phyloP scores from a whole-genome alignment of 1,139 yeast species.

The Yamadazyma mexicana region DNA sequence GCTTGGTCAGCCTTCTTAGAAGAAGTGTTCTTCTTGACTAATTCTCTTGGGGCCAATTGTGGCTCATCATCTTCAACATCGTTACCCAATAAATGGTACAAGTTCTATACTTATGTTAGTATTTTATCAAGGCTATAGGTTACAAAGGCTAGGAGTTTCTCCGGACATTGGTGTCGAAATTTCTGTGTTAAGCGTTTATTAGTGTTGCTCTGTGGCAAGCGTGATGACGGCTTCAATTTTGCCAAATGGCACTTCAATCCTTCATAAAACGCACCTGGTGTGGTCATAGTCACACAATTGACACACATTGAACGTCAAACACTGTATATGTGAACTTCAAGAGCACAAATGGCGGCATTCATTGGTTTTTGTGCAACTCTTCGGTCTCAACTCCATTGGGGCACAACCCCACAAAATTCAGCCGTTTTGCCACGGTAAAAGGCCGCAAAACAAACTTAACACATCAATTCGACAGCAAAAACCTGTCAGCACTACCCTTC shows the following conservation, averaged over 20 bases:
- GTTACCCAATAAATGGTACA: constrained; percentile 59
- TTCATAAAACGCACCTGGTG: too few relatives aligned
- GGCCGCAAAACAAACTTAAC: background rate
- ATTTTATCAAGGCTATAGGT: background rate
- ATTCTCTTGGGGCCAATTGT: constrained; percentile 62
- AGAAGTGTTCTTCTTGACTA: constrained; percentile 80
- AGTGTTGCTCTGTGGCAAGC: too few relatives aligned
- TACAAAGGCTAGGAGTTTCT: too few relatives aligned
- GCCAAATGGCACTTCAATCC: too few relatives aligned
- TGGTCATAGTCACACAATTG: too few relatives aligned
- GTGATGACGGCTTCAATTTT: background rate
- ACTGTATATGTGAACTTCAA: too few relatives aligned
- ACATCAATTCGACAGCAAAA: background rate
- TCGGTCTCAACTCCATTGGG: too few relatives aligned
- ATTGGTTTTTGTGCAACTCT: background rate
- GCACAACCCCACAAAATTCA: constrained; percentile 1
- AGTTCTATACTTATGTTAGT: constrained; percentile 30
- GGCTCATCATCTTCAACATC: constrained; percentile 78
- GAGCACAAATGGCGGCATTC: too few relatives aligned
- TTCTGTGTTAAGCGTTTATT: too few relatives aligned
- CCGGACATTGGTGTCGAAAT: background rate
- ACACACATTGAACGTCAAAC: too few relatives aligned
- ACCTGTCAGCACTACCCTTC: background rate
- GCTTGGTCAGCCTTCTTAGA: constrained; percentile 87
- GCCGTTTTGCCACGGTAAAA: background rate